A percentile compares a stretch with the other conserved stretches of the same genome.
Evolutionary conservation across 305 asterid genomes (phyloP).

Genomic region (Fraxinus floribunda): DNA sequence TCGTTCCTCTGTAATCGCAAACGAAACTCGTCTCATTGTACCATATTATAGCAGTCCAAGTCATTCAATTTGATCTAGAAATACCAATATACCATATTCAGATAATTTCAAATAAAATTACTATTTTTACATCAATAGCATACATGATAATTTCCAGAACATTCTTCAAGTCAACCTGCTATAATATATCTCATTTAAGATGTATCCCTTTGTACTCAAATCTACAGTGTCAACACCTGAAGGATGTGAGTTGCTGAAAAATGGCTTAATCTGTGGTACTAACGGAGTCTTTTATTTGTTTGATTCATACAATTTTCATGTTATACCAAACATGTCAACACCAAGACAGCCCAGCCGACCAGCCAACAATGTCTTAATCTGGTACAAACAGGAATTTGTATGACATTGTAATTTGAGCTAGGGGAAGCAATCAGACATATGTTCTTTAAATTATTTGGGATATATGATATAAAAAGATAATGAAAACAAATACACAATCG

Average conservation of each 20-base stretch:
- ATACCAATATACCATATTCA: not conserved
- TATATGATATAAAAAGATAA: not conserved
- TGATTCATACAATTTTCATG: not conserved
- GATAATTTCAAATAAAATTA: not conserved
- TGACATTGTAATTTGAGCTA: not conserved
- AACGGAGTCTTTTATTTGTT: conserved; percentile 47
- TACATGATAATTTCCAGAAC: not conserved
- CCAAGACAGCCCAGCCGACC: not conserved
- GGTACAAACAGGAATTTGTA: not conserved
- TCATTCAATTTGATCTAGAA: conserved; percentile 1
- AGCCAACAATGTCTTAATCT: not conserved
- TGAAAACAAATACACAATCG: not conserved
- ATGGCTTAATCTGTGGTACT: conserved; percentile 77
- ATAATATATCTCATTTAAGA: conserved; percentile 66
- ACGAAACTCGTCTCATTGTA: conserved; percentile 11
- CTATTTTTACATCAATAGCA: not conserved
- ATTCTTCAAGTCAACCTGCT: conserved; percentile 2
- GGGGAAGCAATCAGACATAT: not conserved
- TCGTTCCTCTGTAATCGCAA: not conserved
- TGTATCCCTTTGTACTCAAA: conserved; percentile 94
- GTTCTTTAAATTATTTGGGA: not conserved
- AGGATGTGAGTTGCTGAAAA: conserved; percentile 79
- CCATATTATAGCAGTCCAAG: not conserved
- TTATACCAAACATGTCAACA: not conserved
- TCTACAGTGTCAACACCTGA: conserved; percentile 95